Percentiles rank a stretch among this genome's conserved stretches.
phyloP scores from a whole-genome alignment of 2,329 filamentous ascomycete species.

The Harringtonia aguacate region DNA sequence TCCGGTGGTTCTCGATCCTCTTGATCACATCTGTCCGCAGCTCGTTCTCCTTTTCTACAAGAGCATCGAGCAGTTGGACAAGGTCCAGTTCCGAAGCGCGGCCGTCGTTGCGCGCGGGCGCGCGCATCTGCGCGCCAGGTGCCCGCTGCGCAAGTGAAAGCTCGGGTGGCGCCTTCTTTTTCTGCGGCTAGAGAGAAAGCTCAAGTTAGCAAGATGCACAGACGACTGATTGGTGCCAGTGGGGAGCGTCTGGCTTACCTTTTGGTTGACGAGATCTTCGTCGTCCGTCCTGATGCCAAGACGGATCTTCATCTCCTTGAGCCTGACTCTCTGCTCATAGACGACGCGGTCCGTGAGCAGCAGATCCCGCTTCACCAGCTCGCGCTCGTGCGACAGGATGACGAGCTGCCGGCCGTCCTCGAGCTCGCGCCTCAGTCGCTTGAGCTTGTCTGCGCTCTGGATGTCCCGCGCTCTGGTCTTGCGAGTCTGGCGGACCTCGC shows the following conservation, averaged over 20 bases:
- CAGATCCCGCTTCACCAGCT: slow-evolving; percentile 67
- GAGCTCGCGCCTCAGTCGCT: slow-evolving; percentile 79
- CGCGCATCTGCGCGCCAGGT: slow-evolving; percentile 54
- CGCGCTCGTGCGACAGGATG: slow-evolving; percentile 66
- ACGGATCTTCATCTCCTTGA: slow-evolving; percentile 83
- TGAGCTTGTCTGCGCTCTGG: slow-evolving; percentile 88
- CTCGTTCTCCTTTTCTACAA: slow-evolving; percentile 71
- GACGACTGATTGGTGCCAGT: too few species aligned
- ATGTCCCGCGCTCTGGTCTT: slow-evolving; percentile 92
- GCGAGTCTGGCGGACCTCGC: slow-evolving; percentile 85
- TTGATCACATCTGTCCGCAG: slow-evolving; percentile 74
- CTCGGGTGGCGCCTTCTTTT: slow-evolving; percentile 57
- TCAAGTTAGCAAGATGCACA: not conserved
- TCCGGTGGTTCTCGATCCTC: slow-evolving; percentile 77
- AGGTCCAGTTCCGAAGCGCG: slow-evolving; percentile 70
- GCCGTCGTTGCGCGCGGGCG: slow-evolving; percentile 59
- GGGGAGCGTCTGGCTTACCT: slow-evolving; percentile 42
- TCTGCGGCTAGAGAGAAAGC: slow-evolving; percentile 46
- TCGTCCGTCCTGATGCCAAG: slow-evolving; percentile 87
- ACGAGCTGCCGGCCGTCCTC: slow-evolving; percentile 81
- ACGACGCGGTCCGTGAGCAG: slow-evolving; percentile 64
- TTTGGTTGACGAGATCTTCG: slow-evolving; percentile 89
- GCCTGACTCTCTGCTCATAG: slow-evolving; percentile 69
- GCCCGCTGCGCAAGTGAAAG: slow-evolving; percentile 51
- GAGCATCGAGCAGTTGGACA: slow-evolving; percentile 62